Evolutionary conservation across 768 basidiomycete species (phyloP).

Genomic region (Leccinum ochraceum): DNA sequence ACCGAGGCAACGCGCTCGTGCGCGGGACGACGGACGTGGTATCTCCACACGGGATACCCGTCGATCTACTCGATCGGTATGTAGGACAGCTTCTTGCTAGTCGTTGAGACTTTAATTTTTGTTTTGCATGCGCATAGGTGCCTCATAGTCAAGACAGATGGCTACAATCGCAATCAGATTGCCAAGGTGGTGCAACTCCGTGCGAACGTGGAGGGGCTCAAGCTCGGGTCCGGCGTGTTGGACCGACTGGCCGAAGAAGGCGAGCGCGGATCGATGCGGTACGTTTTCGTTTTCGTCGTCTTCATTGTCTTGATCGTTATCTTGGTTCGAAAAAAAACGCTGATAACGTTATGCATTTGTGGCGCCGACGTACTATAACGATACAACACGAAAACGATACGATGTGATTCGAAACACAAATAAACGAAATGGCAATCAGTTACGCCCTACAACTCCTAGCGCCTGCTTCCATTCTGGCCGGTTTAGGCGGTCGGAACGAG

Average conservation of each 20-base stretch:
- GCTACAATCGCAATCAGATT: conserved; percentile 82
- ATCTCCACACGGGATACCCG: conserved; percentile 90
- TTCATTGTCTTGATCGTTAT: background rate
- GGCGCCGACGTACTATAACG: conserved; percentile 5
- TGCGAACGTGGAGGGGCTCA: conserved; percentile 84
- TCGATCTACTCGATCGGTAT: conserved; percentile 91
- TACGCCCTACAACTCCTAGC: conserved; percentile 91
- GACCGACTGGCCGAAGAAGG: conserved; percentile 83
- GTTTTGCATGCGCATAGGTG: conserved; percentile 49
- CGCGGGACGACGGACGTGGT: conserved; percentile 92
- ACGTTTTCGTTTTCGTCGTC: conserved; percentile 25
- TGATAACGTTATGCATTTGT: conserved; percentile 8
- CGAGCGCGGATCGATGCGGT: conserved; percentile 80
- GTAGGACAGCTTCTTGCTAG: background rate
- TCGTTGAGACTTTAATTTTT: background rate
- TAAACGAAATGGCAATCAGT: conserved; percentile 41
- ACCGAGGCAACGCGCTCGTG: conserved; percentile 89
- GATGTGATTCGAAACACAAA: background rate
- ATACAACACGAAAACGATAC: no score
- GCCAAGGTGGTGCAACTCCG: conserved; percentile 84
- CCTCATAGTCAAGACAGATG: conserved; percentile 92
- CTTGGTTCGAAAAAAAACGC: background rate
- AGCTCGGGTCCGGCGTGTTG: conserved; percentile 71
- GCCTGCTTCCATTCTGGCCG: conserved; percentile 86
- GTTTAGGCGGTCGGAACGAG: conserved; percentile 72